Evolutionary conservation across 140 eudicot species (phyloP).

Genomic region (Anethum foeniculum): DNA sequence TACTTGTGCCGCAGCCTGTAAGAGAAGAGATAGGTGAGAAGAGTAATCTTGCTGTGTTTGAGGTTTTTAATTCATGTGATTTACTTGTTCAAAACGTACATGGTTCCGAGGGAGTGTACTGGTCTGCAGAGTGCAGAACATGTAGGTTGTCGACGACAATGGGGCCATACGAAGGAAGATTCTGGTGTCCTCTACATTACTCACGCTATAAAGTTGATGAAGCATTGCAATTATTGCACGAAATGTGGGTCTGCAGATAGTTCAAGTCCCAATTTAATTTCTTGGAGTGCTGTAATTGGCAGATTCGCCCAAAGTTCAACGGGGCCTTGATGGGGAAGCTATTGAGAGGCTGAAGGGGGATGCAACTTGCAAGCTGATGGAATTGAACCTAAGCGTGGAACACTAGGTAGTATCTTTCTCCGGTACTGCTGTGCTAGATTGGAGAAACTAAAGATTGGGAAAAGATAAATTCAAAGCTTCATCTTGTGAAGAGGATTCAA

Average conservation of each 20-base stretch:
- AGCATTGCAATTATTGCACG: constrained; percentile 28
- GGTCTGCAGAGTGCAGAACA: background rate
- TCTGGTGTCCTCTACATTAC: background rate
- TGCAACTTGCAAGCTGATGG: constrained; percentile 29
- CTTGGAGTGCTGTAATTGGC: constrained; percentile 42
- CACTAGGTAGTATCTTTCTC: constrained; percentile 39
- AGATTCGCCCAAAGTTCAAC: constrained; percentile 27
- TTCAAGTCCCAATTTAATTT: constrained; percentile 23
- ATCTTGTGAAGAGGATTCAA: constrained; percentile 24
- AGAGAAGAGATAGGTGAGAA: constrained; percentile 6
- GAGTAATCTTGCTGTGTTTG: no score
- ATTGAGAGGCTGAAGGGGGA: constrained; percentile 25
- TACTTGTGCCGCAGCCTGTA: constrained; percentile 17
- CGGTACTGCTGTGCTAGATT: constrained; percentile 25
- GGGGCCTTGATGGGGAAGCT: constrained; percentile 35
- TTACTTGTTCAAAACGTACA: background rate
- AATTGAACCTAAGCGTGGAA: constrained; percentile 28
- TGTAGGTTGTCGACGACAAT: background rate
- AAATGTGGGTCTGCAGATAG: constrained; percentile 20
- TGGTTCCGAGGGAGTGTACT: background rate
- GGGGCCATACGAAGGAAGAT: background rate
- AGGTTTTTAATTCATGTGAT: background rate
- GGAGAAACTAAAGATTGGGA: constrained; percentile 15
- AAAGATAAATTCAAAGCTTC: constrained; percentile 33
- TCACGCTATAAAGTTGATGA: constrained; percentile 15